Evolutionary conservation across 805 yeast genomes (phyloP), one percentile per base, ranked within the genome.

Genomic region (Candida lessepsii): DNA sequence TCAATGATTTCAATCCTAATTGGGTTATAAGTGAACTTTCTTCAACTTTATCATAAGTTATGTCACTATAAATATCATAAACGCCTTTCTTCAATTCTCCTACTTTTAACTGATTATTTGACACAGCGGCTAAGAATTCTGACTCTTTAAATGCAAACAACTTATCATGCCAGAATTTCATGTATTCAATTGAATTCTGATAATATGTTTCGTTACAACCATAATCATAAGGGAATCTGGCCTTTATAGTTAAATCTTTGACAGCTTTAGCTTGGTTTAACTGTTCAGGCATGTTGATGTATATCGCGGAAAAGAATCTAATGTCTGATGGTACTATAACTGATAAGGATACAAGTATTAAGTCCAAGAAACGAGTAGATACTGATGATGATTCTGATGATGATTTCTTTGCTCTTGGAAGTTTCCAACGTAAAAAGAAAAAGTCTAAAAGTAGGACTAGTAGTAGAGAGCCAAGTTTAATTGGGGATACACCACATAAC

Each of bases 181-280:
- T 73, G 26, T 71, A 64, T 17, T 67, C 57, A 3, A 76, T 58
- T 2, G 76, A 57, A 13, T 58, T 56, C 9, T 73, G 56, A 29
- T 76, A 64, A 37, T 67, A 67, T 1, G 55, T 56, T 26, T 65
- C 68, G 47, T 78, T 71, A 19, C 60, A 52, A 0, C 90, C 90
- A 53, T 70, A 80, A 36, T 56, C 56, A 45, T 56, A 60, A 20
- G 56, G 54, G 43, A 67, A 63, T 39, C 72, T 48, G 2, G 62
- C 50, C 37, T 58, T 61, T 42, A 58, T 53, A 1, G 65, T 45
- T 18, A 54, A 37, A 42, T 61, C 67, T 21, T 45, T 47, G 3
- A 38, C 9, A 2, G 38, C 8, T 15, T 32, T 34, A 14, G 32
- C 31, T 7, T 18, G 18, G 23, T 39, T 39, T n/a, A 16, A 10